Base-by-base conservation (phyloP, 1,284 basidiomycete species). In the Cystobasidiaceae sp. region DNA sequence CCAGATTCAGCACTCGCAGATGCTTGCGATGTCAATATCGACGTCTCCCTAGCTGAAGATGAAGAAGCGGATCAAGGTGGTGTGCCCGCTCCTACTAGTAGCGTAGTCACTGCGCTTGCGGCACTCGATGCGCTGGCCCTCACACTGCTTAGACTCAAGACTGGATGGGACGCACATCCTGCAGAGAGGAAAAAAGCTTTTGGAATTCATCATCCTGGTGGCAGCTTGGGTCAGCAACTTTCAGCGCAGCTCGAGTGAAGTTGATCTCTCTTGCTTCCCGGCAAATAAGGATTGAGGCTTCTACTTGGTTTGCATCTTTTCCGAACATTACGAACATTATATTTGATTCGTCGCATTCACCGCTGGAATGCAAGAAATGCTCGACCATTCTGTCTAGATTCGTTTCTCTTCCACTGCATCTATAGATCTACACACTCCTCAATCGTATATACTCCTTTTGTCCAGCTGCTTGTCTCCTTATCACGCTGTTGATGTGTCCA, bases 41-140 rank as follows among this genome's bases (percentile, higher is more conserved):
- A 75, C 49, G 74, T 73, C 13, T 69, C 67, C 0, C 70, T 74
- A 23, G 70, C 71, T 23, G 69, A 72, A 6, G 69, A 70, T 33
- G 68, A 70, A 59, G 74, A 74, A 59, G 74, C 74, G 11, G 73
- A 72, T n/a, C n/a, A n/a, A 41, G 64, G 68, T 1, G 43, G 27
- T 5, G 64, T 74, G 15, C 78, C 77, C 0, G 78, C 76, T 3
- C 78, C 78, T 17, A 77, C 76, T 23, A 72, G 69, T 58, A 76
- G 74, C 45, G 77, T 77, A 21, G 74, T 76, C 5, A 71, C 74
- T 7, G 76, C 77, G 19, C 60, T 79, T 25, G 76, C 77, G 23
- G 73, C 78, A 67, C 76, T 77, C 27, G 77, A 79, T 67, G 74
- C 76, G 3, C 69, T 79, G 27, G 76, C 74, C 2, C 68, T 78